phyloP scores from a whole-genome alignment of 1,139 yeast genomes.

The Yamadazyma songkhlaensis region DNA sequence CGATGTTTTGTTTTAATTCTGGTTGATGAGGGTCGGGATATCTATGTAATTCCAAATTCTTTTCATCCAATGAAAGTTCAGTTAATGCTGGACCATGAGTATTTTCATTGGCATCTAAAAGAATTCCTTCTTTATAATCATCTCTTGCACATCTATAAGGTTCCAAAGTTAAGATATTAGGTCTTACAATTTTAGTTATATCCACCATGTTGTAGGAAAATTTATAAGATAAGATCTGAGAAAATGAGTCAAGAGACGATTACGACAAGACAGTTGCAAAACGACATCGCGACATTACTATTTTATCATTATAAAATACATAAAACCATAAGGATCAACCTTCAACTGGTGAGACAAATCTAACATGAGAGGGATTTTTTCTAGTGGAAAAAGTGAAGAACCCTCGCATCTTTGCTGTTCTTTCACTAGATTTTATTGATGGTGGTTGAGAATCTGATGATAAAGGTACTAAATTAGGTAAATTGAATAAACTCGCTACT shows the following conservation, averaged over 20 bases:
- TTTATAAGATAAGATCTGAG: neutral
- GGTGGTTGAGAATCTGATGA: conserved; percentile 1
- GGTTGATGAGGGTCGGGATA: conserved; percentile 97
- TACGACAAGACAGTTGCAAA: neutral
- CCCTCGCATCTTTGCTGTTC: neutral
- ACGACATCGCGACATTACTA: neutral
- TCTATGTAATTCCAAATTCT: conserved; percentile 61
- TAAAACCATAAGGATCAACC: too few relatives aligned
- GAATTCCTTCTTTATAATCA: conserved; percentile 79
- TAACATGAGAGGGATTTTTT: neutral
- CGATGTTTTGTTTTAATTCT: conserved; percentile 70
- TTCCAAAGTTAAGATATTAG: conserved; percentile 74
- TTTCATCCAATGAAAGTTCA: conserved; percentile 22
- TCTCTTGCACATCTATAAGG: conserved; percentile 98
- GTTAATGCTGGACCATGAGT: conserved; percentile 83
- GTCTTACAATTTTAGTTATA: conserved; percentile 64
- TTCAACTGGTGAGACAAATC: neutral
- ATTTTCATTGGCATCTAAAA: conserved; percentile 94
- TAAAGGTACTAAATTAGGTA: neutral
- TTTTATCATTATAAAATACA: too few relatives aligned
- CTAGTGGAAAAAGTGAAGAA: neutral
- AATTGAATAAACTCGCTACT: conserved; percentile 5
- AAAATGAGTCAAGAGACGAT: conserved; percentile 6
- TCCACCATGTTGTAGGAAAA: conserved; percentile 20
- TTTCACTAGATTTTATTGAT: neutral